These are phyloP conservation scores for Alternaria arborescens DNA, from an alignment of 2,329 filamentous ascomycete genomes.

Conservation along the genomic window DNA sequence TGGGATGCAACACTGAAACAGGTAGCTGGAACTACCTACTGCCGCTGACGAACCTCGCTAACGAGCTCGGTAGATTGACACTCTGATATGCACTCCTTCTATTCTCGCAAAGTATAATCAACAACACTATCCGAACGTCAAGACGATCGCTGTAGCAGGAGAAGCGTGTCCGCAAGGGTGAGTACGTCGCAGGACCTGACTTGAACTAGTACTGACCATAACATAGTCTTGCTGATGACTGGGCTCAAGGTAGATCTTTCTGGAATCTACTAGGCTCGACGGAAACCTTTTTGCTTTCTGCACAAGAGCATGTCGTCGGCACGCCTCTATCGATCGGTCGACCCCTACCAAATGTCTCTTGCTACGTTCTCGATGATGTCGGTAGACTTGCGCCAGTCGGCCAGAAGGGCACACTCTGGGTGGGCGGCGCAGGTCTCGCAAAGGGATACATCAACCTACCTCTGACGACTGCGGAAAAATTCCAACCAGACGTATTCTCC, in stretches of 20 bases:
- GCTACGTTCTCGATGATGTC: slow-evolving; percentile 63
- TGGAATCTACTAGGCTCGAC: slow-evolving; percentile 68
- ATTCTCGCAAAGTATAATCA: slow-evolving; percentile 62
- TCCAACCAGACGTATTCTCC: slow-evolving; percentile 61
- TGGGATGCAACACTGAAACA: slow-evolving; percentile 60
- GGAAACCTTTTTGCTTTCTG: slow-evolving; percentile 67
- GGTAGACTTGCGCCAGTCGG: slow-evolving; percentile 58
- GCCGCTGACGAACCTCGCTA: slow-evolving; percentile 1
- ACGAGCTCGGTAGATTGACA: slow-evolving; percentile 54
- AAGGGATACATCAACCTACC: slow-evolving; percentile 65
- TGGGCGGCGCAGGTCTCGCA: slow-evolving; percentile 64
- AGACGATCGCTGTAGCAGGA: slow-evolving; percentile 63
- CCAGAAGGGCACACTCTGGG: slow-evolving; percentile 64
- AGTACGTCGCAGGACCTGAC: slow-evolving; percentile 12
- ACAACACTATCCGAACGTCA: slow-evolving; percentile 60
- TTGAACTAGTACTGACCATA: slow-evolving; percentile 1
- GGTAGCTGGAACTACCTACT: slow-evolving; percentile 42
- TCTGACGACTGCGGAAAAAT: slow-evolving; percentile 60
- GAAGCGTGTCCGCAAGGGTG: slow-evolving; percentile 61
- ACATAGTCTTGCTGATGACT: slow-evolving; percentile 62
- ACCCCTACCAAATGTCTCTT: slow-evolving; percentile 65
- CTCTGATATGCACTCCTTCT: slow-evolving; percentile 65
- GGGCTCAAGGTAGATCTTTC: slow-evolving; percentile 56
- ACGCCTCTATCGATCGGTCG: slow-evolving; percentile 62
- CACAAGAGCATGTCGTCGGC: slow-evolving; percentile 60